These are phyloP conservation scores for Suillus cothurnatus DNA, from an alignment of 768 basidiomycete genomes.

Conservation along the genomic window DNA sequence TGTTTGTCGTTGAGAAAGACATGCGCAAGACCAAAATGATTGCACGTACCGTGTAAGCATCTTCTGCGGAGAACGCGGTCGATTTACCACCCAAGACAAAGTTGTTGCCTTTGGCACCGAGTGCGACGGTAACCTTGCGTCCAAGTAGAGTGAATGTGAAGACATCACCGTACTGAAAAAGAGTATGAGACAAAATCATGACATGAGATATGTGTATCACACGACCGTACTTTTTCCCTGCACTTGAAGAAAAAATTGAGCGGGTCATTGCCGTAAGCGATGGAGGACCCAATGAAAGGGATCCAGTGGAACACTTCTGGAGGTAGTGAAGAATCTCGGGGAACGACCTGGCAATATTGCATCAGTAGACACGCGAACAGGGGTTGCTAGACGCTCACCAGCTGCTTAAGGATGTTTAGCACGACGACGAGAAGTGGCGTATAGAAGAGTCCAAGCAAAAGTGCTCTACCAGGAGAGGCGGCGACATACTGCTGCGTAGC, in stretches of 20 bases:
- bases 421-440: constrained; percentile 67
- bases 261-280: constrained; percentile 90
- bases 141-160: constrained; percentile 95
- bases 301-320: constrained; percentile 94
- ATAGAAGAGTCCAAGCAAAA: constrained; percentile 54
- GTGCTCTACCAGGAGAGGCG: constrained; percentile 28
- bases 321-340: constrained; percentile 71
- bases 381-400: constrained; percentile 48
- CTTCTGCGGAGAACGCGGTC: constrained; percentile 90
- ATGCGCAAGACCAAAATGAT: background rate
- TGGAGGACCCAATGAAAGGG: constrained; percentile 88
- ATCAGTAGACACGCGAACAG: constrained; percentile 5
- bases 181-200: background rate
- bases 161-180: constrained; percentile 85
- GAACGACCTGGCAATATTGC: constrained; percentile 51
- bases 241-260: constrained; percentile 83
- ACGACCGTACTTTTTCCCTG: constrained; percentile 65
- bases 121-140: constrained; percentile 85
- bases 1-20: constrained; percentile 31
- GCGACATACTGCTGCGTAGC: constrained; percentile 21
- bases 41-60: constrained; percentile 82
- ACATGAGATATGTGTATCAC: background rate
- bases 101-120: constrained; percentile 92
- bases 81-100: constrained; percentile 94
- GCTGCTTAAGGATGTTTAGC: constrained; percentile 77